Evolutionary conservation across 208 protist species (phyloP), one percentile per base, ranked within the genome.

Genomic region (Leishmania lainsoni): DNA sequence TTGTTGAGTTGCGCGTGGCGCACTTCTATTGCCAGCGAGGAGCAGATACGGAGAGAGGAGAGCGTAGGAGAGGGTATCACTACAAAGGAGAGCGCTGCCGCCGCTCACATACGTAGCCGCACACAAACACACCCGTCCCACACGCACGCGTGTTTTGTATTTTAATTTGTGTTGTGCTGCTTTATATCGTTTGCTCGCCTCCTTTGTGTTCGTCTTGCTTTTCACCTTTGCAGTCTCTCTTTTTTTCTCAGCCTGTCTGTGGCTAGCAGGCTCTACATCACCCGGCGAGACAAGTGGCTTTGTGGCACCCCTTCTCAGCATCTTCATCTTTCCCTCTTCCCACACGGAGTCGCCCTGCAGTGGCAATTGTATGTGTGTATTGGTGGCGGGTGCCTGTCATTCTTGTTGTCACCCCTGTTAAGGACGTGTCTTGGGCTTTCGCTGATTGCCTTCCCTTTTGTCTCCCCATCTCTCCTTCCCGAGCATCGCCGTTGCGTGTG

Each of bases 381-480:
- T 42, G 20, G 39, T 20, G 39, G 61, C 61, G 20, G 39, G 68
- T 26, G 42, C 42, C 14, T 16, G 32, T 49, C 68, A 39, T 52
- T 74, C 48, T 49, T 56, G 17, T 20, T 74, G 70, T 29, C n/a
- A 17, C 20, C 2, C 39, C 42, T 51, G 68, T 72, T 22, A 72
- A 26, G 20, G 29, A n/a, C n/a, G 29, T 39, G 2, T 66, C 61
- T 35, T 14, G 29, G 12, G 8, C 29, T 61, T 22, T 66, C 61
- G 22, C 70, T 75, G 4, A 22, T 74, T 26, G 26, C 32, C 32
- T 70, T 75, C 22, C 17, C 29, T 49, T 51, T 65, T 10, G 35
- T 52, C 59, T 39, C 29, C 68, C 39, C 32, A 6, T 72, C 39
- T 77, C 70, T 58, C 63, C 76, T 39, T 80, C 58, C 42, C 58